A percentile compares a stretch with the other conserved stretches of the same genome.
Conservation (phyloP, 176 grass and related monocot species). For the Olyra latifolia region DNA sequence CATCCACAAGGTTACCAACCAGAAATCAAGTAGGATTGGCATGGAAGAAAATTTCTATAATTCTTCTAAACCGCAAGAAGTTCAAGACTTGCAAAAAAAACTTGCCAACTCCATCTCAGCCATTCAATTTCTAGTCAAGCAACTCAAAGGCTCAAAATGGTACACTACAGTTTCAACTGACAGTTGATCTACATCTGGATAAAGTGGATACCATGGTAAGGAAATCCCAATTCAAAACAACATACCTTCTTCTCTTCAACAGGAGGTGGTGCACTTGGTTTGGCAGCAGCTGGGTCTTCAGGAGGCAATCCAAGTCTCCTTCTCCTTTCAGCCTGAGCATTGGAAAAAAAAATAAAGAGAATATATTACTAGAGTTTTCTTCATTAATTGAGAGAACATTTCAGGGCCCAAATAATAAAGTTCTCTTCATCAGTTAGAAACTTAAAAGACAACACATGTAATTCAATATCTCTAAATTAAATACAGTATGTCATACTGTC, state of each 20-base stretch:
- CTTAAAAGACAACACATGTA: not conserved
- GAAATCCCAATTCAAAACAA: conserved; percentile 18
- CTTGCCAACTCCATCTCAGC: not conserved
- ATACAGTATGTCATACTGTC: not conserved
- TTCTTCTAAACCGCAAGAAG: conserved; percentile 4
- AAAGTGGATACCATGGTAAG: not conserved
- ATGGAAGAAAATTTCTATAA: not conserved
- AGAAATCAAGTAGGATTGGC: conserved; percentile 20
- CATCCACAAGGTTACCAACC: not conserved
- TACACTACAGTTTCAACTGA: not conserved
- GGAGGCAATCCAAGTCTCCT: conserved; percentile 93
- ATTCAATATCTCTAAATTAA: conserved; percentile 8
- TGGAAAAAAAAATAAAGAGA: not conserved
- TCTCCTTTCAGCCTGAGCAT: conserved; percentile 87
- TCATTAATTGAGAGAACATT: not conserved
- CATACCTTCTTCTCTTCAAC: conserved; percentile 94
- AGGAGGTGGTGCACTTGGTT: conserved; percentile 60
- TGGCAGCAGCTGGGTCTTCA: conserved; percentile 72
- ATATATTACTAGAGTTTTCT: not conserved
- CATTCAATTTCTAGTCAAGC: not conserved
- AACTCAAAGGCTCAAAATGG: not conserved
- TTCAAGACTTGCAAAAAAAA: not conserved
- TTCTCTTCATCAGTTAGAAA: conserved; percentile 1
- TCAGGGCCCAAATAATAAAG: not conserved
- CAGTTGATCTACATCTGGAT: not conserved